Conservation (phyloP, 2,329 filamentous ascomycete species). For the Aspergillus sojae region DNA sequence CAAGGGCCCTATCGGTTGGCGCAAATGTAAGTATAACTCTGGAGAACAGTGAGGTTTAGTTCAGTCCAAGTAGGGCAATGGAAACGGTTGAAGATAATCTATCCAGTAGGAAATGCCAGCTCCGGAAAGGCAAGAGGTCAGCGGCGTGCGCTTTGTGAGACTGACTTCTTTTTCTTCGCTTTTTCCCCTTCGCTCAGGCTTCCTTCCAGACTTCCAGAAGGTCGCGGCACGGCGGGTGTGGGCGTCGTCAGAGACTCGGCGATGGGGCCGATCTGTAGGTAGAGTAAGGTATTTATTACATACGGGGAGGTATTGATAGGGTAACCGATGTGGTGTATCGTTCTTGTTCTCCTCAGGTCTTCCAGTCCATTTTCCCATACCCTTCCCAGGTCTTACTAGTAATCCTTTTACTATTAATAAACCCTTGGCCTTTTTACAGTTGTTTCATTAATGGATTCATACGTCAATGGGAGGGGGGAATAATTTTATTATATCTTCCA, state of each 20-base stretch:
- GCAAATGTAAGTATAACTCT: constrained; percentile 3
- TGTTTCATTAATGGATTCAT: neutral
- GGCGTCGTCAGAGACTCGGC: constrained; percentile 22
- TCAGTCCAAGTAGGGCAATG: neutral
- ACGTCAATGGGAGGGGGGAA: neutral
- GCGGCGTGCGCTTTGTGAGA: constrained; percentile 2
- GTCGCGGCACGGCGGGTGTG: constrained; percentile 22
- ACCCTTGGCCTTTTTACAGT: neutral
- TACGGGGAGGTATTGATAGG: neutral
- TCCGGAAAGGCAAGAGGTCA: neutral
- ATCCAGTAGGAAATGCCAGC: constrained; percentile 1
- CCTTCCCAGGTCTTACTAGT: too few species aligned
- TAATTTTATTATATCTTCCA: neutral
- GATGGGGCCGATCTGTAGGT: constrained; percentile 15
- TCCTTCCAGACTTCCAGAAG: constrained; percentile 29
- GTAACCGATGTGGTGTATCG: neutral
- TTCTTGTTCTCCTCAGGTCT: neutral
- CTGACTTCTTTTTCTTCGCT: neutral
- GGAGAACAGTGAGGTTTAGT: neutral
- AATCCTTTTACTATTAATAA: neutral
- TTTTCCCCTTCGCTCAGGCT: constrained; percentile 11
- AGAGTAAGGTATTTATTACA: neutral
- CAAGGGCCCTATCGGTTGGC: constrained; percentile 7
- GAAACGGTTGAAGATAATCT: neutral
- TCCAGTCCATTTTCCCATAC: too few species aligned